Percentiles rank a stretch among this genome's conserved stretches.
phyloP scores from a whole-genome alignment of 352 stramenopile species.

The Globisporangium orthogonon region DNA sequence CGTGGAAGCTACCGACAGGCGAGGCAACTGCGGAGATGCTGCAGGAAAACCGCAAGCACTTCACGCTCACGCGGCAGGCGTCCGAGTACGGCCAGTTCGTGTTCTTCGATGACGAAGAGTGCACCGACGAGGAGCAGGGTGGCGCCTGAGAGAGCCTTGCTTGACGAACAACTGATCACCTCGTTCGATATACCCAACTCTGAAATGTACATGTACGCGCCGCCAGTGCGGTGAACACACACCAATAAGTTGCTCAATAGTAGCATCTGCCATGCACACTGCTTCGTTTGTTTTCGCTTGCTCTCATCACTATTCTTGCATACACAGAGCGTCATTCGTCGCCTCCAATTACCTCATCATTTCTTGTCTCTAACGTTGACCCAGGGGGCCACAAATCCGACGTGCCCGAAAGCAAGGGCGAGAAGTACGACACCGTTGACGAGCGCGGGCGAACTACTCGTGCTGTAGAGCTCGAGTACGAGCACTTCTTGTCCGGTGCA shows the following conservation, averaged over 20 bases:
- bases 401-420: no score
- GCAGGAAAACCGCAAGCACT: conserved; percentile 26
- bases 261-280: background rate
- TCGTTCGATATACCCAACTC: background rate
- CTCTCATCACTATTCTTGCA: no score
- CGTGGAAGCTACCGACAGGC: conserved; percentile 24
- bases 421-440: no score
- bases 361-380: no score
- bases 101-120: conserved; percentile 62
- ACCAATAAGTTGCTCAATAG: background rate
- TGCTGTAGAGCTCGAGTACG: conserved; percentile 18
- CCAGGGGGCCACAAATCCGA: no score
- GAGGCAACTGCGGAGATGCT: conserved; percentile 27
- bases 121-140: conserved; percentile 11
- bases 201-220: background rate
- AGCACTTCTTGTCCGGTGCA: conserved; percentile 21
- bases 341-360: no score
- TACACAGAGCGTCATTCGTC: no score
- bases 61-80: conserved; percentile 44
- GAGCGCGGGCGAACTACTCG: no score
- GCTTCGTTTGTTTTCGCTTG: background rate
- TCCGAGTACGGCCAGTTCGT: conserved; percentile 76
- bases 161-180: background rate
- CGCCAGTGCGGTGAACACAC: background rate
- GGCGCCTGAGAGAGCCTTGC: background rate